Base-by-base conservation (phyloP, 352 stramenopile genomes). In the Halophytophthora batemanensis region DNA sequence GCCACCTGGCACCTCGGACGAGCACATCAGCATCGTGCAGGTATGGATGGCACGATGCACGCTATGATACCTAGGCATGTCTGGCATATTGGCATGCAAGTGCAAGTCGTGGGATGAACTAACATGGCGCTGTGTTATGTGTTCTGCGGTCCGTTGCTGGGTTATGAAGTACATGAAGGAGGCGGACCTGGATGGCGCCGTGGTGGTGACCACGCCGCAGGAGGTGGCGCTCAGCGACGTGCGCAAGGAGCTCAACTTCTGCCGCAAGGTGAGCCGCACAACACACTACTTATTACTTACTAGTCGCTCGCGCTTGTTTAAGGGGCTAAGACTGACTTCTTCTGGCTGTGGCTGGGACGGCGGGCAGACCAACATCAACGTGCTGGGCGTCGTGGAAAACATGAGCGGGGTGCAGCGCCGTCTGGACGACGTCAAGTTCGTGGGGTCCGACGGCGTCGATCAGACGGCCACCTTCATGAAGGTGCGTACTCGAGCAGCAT, bases 161-260 rank as follows among this genome's bases (percentile, higher is more conserved):
- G 5, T 55, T 15, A 2, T 47, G n/a, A 35, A 95, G 80, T 99
- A 99, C 74, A 92, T 99, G 64, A 98, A 99, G 78, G 90, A 98
- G 63, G 88, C 91, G 0, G 74, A 86, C 41, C 69, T 98, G 45
- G 91, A 98, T 46, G 97, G 97, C 10, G 97, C 97, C 0, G 85
- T 99, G 37, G 90, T 99, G 22, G 96, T 99, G 3, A 99, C 97
- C 0, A 99, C 98, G 15, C 97, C 97, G 1, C 97, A 99, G 70
- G 97, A 99, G 83, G 96, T 99, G 15, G 95, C 96, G n/a, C 95
- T 99, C 64, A 95, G 86, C 6, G 98, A 99, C 66, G 98, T 99
- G 3, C 87, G 98, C 50, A 99, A 99, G 69, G 97, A 99, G 69
- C 76, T 99, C n/a, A 99, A 98, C 72, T 99, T 99, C 72, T 99